phyloP scores from a whole-genome alignment of 2,329 filamentous ascomycete genomes.

The Bipolaris bicolor region DNA sequence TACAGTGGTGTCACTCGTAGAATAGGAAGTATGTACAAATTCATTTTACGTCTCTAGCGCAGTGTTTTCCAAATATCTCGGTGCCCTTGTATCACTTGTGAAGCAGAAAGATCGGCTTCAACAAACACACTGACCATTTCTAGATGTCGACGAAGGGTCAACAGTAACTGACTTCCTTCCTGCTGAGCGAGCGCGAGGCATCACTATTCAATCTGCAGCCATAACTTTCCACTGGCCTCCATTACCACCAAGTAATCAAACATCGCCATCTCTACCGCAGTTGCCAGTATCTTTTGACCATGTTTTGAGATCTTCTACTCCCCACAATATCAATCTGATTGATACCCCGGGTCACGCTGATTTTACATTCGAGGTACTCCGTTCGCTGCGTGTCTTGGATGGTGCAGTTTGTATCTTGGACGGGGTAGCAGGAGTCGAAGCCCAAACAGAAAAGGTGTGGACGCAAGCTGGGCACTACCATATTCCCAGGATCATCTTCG shows the following conservation, averaged over 20 bases:
- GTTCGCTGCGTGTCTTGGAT: slow-evolving; percentile 85
- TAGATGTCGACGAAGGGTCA: slow-evolving; percentile 92
- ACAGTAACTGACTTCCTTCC: slow-evolving; percentile 97
- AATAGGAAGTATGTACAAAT: slow-evolving; percentile 67
- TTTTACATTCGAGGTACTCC: slow-evolving; percentile 94
- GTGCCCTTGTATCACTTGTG: too few relatives aligned
- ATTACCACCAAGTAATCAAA: slow-evolving; percentile 47
- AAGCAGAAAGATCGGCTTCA: too few relatives aligned
- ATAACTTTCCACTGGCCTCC: slow-evolving; percentile 95
- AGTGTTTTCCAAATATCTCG: neutral
- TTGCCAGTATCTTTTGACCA: slow-evolving; percentile 39
- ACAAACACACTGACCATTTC: neutral
- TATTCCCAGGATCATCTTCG: slow-evolving; percentile 81
- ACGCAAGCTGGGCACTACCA: slow-evolving; percentile 82
- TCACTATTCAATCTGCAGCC: slow-evolving; percentile 96
- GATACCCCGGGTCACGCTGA: slow-evolving; percentile 97
- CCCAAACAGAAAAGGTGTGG: slow-evolving; percentile 97
- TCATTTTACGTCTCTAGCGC: neutral
- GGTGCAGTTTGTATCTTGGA: slow-evolving; percentile 93
- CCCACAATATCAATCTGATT: slow-evolving; percentile 66
- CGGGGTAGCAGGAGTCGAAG: slow-evolving; percentile 91
- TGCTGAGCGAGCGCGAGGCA: slow-evolving; percentile 87
- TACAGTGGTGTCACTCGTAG: slow-evolving; percentile 89
- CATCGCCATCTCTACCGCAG: slow-evolving; percentile 28
- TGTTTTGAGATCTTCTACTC: slow-evolving; percentile 56